Evolutionary conservation across 177 flowering plant genomes (phyloP).

Genomic region (Vitis hybrid): DNA sequence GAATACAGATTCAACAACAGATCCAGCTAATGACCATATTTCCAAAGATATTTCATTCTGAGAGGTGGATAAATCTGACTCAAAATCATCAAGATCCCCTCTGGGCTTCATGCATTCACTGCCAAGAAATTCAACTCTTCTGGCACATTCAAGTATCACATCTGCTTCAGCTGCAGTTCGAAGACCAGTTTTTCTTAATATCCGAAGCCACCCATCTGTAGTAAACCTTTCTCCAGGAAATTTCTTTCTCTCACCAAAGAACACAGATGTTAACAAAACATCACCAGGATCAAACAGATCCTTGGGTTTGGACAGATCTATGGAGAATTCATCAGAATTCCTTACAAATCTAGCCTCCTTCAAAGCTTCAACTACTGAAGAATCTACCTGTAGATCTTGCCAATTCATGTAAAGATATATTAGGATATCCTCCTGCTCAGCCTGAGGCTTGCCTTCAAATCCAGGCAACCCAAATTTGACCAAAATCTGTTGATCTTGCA

Average conservation of each 20-base stretch:
- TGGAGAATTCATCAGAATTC: constrained; percentile 65
- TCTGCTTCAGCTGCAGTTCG: constrained; percentile 71
- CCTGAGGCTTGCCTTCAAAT: constrained; percentile 61
- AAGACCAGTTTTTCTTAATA: constrained; percentile 80
- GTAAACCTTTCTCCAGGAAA: constrained; percentile 95
- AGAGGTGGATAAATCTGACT: constrained; percentile 31
- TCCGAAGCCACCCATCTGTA: constrained; percentile 84
- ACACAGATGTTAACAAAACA: constrained; percentile 65
- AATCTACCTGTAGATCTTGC: constrained; percentile 75
- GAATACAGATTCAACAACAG: constrained; percentile 69
- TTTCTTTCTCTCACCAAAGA: constrained; percentile 69
- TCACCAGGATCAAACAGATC: constrained; percentile 88
- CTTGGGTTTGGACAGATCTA: constrained; percentile 59
- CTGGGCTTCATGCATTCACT: constrained; percentile 43
- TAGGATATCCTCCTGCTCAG: constrained; percentile 79
- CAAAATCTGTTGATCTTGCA: constrained; percentile 78
- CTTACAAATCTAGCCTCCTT: constrained; percentile 81
- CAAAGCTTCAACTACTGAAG: constrained; percentile 59
- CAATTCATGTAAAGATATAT: constrained; percentile 78
- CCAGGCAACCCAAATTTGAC: constrained; percentile 85
- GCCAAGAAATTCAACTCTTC: constrained; percentile 81
- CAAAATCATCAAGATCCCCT: constrained; percentile 52
- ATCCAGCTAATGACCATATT: constrained; percentile 71
- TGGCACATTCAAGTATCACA: constrained; percentile 86
- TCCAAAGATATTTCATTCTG: constrained; percentile 62